A percentile compares a stretch with the other conserved stretches of the same genome.
Evolutionary conservation across 345 rosid genomes (phyloP).

Genomic region (Citropsis articulata): DNA sequence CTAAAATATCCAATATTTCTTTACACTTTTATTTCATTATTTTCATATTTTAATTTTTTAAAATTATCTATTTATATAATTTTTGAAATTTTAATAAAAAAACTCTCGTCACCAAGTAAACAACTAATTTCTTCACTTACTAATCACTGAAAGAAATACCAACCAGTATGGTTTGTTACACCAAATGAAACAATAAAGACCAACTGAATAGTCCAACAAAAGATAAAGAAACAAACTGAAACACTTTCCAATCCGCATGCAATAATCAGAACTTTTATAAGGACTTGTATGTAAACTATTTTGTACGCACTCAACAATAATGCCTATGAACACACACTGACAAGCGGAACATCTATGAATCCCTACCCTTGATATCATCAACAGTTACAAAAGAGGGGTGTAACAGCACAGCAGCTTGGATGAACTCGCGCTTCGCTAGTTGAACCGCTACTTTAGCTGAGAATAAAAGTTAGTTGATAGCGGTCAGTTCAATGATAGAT

Average conservation of each 20-base stretch:
- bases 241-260: not conserved
- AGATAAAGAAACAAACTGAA: not conserved
- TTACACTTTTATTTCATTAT: too few relatives aligned
- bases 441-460: conserved; percentile 79
- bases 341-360: not conserved
- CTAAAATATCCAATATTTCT: too few relatives aligned
- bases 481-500: not conserved
- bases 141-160: conserved; percentile 25
- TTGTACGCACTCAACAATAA: not conserved
- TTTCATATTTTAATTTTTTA: too few relatives aligned
- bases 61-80: too few relatives aligned
- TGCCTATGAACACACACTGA: not conserved
- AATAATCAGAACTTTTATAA: not conserved
- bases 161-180: not conserved
- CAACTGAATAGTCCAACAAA: not conserved
- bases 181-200: not conserved
- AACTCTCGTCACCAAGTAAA: too few relatives aligned
- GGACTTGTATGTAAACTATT: not conserved
- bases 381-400: conserved; percentile 72
- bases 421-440: conserved; percentile 47
- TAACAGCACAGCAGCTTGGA: conserved; percentile 62
- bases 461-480: conserved; percentile 2
- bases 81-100: too few relatives aligned
- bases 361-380: conserved; percentile 70
- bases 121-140: too few relatives aligned